phyloP scores from a whole-genome alignment of 371 early-diverging fungal species.

The Apophysomyces variabilis region DNA sequence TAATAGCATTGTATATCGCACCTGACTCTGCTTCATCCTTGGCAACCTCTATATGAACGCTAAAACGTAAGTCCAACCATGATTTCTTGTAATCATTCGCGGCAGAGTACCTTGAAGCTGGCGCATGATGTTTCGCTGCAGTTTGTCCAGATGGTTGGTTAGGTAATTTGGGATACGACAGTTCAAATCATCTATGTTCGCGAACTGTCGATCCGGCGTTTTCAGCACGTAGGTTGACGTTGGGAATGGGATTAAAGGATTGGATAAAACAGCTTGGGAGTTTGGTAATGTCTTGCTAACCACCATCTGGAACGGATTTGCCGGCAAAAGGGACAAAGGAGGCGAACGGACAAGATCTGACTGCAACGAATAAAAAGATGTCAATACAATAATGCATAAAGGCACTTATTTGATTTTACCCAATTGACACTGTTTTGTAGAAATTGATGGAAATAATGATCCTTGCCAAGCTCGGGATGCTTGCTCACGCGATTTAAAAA shows the following conservation, averaged over 20 bases:
- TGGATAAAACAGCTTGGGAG: constrained; percentile 2
- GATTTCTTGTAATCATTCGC: not conserved
- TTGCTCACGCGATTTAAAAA: constrained; percentile 82
- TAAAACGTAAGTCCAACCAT: not conserved
- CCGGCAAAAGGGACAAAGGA: constrained; percentile 60
- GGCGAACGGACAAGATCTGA: constrained; percentile 66
- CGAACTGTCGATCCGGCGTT: constrained; percentile 69
- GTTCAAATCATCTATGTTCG: constrained; percentile 69
- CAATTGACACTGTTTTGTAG: constrained; percentile 66
- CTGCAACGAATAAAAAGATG: constrained; percentile 35
- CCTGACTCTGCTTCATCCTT: constrained; percentile 81
- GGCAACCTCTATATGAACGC: constrained; percentile 36
- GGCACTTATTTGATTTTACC: constrained; percentile 31
- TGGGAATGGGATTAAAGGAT: constrained; percentile 46
- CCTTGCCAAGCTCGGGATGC: constrained; percentile 78
- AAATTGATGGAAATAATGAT: constrained; percentile 86
- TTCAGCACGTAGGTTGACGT: constrained; percentile 51
- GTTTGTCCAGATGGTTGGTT: constrained; percentile 57
- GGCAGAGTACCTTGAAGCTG: constrained; percentile 50
- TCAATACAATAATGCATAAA: not conserved
- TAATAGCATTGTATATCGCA: constrained; percentile 85
- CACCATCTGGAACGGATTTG: constrained; percentile 52
- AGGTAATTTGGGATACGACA: constrained; percentile 64
- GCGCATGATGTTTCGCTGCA: constrained; percentile 56
- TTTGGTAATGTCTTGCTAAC: constrained; percentile 2